Evolutionary conservation across 2,329 filamentous ascomycete species (phyloP), one percentile per base, ranked within the genome.

Genomic region (Penicillium sp.): DNA sequence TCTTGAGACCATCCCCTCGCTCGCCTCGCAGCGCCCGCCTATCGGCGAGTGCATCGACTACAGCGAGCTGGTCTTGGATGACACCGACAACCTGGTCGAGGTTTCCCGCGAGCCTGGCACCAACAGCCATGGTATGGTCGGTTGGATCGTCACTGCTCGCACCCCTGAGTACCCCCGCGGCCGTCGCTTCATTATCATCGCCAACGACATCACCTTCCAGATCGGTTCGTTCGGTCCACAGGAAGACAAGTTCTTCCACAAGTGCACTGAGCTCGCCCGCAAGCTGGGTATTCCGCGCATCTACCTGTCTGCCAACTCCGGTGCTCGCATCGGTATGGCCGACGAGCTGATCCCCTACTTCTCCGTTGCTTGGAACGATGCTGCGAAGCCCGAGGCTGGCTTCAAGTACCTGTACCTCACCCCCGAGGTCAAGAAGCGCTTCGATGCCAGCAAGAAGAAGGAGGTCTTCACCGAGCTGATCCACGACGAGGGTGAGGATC

Each of bases 201-300:
- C 95, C 84, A 99, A 99, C 84, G 95, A 99, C 74, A 99, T 99
- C 77, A 99, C 95, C 18, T 98, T 92, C 85, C 96, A 96, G 84
- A 99, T 98, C 75, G 95, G 95, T 72, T 96, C 92, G 2, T 99
- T 99, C 75, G 95, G 95, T 54, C 95, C 95, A 41, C 89, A 89
- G 79, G 95, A 99, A 81, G 95, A 99, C 78, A 89, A 91, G 70
- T 99, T 96, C 87, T 99, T 99, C 87, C 85, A 96, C 84, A 97
- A 98, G 85, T 99, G 95, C 82, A 98, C 95, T 10, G 93, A 99
- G 79, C 84, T 97, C 66, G 95, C 95, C 62, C 89, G 93, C 70
- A 94, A 92, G 82, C 83, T 97, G 62, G 95, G 95, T 40, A 96
- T 99, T 70, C 95, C 95, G 24, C 91, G 95, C 69, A 94, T 99